Evolutionary conservation across 2,329 filamentous ascomycete genomes (phyloP), one percentile per base, ranked within the genome.

Genomic region (Fusarium sublunatum): DNA sequence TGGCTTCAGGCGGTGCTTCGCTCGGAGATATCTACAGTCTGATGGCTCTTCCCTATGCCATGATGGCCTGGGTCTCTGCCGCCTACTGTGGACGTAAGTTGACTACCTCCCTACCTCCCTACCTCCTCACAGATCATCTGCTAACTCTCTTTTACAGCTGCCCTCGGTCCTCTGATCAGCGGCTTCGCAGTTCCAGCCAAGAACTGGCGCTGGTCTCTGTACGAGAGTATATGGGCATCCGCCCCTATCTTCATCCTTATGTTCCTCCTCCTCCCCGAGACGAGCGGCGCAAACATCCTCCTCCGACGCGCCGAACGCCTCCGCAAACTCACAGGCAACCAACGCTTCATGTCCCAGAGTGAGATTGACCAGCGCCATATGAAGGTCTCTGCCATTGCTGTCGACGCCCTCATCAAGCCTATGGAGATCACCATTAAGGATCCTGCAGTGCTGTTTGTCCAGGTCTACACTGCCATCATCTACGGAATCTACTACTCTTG

Each of bases 221-320:
- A 84, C 79, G 85, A 88, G 69, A 84, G 88, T 52, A 77, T 90
- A 53, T 89, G 86, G 86, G 79, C 84, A 15, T 79, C 85, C 0
- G 81, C 78, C 0, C 87, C 87, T 0, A 71, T 88, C 39, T 82
- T 89, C 64, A 62, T 89, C n/a, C 50, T 83, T 47, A 84, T 90
- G 82, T 82, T 88, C 68, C 69, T 88, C 61, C 80, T 86, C 61
- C 81, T 91, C 24, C 88, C 88, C 0, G 88, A 91, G 76, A 91
- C 88, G 0, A 83, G 78, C 50, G 74, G 81, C 0, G 76, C 80
- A 7, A 88, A 81, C 58, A 87, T 91, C 67, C 81, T 90, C 4
- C 79, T 86, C 42, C 83, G 82, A 24, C 86, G 88, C 9, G 86
- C 87, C 3, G 71, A 77, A 44, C 84, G 88, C n/a, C 80, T 91